These are phyloP conservation scores for Cladosporium halotolerans DNA, from an alignment of 2,329 filamentous ascomycete genomes.

Conservation along the genomic window DNA sequence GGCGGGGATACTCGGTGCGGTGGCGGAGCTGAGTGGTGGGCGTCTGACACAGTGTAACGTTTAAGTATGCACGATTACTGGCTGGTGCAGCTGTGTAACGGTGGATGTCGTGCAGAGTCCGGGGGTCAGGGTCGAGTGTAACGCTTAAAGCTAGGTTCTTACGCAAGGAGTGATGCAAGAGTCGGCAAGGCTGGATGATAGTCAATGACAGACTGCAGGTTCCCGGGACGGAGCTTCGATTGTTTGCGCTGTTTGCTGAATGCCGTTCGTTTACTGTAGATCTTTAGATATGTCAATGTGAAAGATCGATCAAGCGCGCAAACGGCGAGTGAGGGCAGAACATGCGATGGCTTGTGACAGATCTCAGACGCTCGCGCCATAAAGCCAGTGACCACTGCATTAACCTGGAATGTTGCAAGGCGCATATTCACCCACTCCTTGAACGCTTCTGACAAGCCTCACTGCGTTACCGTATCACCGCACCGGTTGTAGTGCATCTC, in stretches of 20 bases:
- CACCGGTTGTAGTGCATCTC: constrained; percentile 1
- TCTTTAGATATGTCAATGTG: no score
- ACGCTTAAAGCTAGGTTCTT: neutral
- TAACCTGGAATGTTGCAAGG: constrained; percentile 10
- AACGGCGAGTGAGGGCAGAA: neutral
- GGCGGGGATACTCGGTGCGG: constrained; percentile 9
- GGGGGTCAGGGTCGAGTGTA: neutral
- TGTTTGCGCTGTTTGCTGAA: constrained; percentile 9
- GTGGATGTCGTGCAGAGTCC: constrained; percentile 7
- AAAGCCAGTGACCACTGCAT: constrained; percentile 12
- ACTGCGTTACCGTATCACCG: constrained; percentile 1
- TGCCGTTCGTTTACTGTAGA: neutral
- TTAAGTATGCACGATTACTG: neutral
- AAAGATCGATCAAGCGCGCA: neutral
- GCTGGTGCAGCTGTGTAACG: constrained; percentile 3
- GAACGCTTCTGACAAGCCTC: neutral
- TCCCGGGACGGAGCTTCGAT: neutral
- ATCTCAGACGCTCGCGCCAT: constrained; percentile 1
- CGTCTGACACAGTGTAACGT: constrained; percentile 7
- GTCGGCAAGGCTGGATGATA: neutral
- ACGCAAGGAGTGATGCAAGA: constrained; percentile 1
- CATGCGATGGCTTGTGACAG: neutral
- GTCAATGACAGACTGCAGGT: constrained; percentile 6
- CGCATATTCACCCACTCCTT: neutral
- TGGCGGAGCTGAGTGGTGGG: constrained; percentile 10